These are phyloP conservation scores for Pleurotus platypus DNA, from an alignment of 768 basidiomycete species.

Conservation along the genomic window DNA sequence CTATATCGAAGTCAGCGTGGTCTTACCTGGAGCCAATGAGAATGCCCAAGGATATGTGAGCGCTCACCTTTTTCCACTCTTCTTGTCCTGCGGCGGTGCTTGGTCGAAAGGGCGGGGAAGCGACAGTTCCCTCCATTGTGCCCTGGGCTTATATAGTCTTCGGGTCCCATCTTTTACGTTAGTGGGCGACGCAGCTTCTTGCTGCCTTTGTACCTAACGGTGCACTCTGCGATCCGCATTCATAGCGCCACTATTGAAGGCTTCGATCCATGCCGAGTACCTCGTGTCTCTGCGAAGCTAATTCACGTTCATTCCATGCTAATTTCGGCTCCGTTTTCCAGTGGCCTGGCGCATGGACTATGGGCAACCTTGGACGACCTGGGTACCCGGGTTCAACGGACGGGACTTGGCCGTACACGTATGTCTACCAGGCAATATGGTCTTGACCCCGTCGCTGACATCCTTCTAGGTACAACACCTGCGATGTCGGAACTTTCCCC, in stretches of 20 bases:
- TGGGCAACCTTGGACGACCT: constrained; percentile 83
- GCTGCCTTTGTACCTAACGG: too few relatives aligned
- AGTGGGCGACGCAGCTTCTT: too few relatives aligned
- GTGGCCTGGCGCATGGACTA: constrained; percentile 89
- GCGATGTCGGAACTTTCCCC: constrained; percentile 74
- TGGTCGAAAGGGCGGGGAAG: background rate
- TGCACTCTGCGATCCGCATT: too few relatives aligned
- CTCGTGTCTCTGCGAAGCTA: background rate
- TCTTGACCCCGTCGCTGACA: background rate
- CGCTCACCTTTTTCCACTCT: constrained; percentile 10
- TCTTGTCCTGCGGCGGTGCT: background rate
- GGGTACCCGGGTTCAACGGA: constrained; percentile 80
- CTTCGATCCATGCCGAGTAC: background rate
- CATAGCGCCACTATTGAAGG: too few relatives aligned
- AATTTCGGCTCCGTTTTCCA: constrained; percentile 15
- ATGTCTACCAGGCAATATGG: constrained; percentile 18
- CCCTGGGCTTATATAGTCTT: background rate
- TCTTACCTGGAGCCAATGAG: constrained; percentile 56
- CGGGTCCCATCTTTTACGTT: background rate
- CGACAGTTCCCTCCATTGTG: background rate
- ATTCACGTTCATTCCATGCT: background rate
- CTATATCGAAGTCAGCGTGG: constrained; percentile 67
- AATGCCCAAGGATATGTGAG: constrained; percentile 47
- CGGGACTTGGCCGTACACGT: constrained; percentile 83
- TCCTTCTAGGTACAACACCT: constrained; percentile 48